These are phyloP conservation scores for Byssoonygena ceratinophila DNA, from an alignment of 2,329 filamentous ascomycete genomes.

Conservation along the genomic window DNA sequence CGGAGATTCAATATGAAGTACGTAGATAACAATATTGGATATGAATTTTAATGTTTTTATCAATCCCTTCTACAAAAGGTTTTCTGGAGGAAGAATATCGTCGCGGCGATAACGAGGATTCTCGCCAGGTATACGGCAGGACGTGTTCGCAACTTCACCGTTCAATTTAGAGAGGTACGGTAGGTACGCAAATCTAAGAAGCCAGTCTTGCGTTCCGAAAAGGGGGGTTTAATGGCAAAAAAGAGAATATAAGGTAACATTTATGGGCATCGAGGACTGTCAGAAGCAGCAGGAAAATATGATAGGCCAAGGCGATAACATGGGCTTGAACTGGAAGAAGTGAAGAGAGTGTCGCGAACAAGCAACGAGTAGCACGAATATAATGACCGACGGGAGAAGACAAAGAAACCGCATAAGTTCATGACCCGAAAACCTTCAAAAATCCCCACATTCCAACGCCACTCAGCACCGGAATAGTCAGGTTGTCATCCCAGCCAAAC, in stretches of 20 bases:
- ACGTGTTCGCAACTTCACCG: not conserved
- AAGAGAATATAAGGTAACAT: not conserved
- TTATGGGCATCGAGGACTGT: not conserved
- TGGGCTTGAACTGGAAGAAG: not conserved
- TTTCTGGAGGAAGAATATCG: not conserved
- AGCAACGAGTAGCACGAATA: too few species aligned
- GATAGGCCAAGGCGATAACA: not conserved
- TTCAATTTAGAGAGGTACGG: not conserved
- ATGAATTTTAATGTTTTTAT: not conserved
- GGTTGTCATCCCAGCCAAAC: conserved; percentile 92
- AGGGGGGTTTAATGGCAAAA: not conserved
- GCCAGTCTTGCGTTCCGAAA: not conserved
- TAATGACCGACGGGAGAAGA: too few species aligned
- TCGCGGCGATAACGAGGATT: not conserved
- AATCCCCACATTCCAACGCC: conserved; percentile 85
- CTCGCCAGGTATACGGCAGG: not conserved
- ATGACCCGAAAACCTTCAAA: conserved; percentile 64
- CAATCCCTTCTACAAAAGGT: not conserved
- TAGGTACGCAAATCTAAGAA: not conserved
- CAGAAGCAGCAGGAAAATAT: not conserved
- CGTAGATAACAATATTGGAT: not conserved
- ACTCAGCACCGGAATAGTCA: conserved; percentile 89
- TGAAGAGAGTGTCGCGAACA: too few species aligned
- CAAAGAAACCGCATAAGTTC: not conserved
- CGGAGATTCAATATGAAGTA: too few species aligned